Evolutionary conservation across 78 protist genomes (phyloP).

Genomic region (Dictyostelium firmibasis): DNA sequence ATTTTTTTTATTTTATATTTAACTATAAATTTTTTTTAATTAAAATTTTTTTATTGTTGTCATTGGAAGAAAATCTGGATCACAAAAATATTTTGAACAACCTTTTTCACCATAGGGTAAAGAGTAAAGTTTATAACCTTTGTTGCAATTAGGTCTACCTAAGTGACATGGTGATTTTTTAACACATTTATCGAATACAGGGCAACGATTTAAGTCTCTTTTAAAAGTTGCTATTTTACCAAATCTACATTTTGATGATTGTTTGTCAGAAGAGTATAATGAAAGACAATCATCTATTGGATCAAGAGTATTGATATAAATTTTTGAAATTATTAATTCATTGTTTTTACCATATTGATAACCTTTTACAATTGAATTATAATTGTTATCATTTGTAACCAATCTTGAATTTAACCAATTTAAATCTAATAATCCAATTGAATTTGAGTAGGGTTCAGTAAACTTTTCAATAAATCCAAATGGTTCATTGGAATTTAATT

Average conservation of each 20-base stretch:
- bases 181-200: constrained; percentile 8
- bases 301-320: not conserved
- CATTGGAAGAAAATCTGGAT: not conserved
- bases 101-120: not conserved
- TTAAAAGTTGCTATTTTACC: not conserved
- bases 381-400: not conserved
- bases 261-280: too few species aligned
- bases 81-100: constrained; percentile 21
- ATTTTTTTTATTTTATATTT: too few species aligned
- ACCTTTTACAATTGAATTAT: not conserved
- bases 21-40: too few species aligned
- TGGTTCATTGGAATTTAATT: not conserved
- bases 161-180: constrained; percentile 19
- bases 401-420: constrained; percentile 10
- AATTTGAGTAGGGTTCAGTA: not conserved
- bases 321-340: not conserved
- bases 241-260: not conserved
- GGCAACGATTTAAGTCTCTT: not conserved
- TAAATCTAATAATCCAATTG: not conserved
- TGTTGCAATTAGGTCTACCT: not conserved
- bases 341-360: not conserved
- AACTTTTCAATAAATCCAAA: not conserved
- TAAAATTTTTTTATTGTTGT: too few species aligned
- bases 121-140: not conserved
- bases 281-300: not conserved